Percentiles rank a stretch among this genome's conserved stretches.
Evolutionary conservation across 352 stramenopile genomes (phyloP).

Genomic region (Pseudoperonospora humuli): DNA sequence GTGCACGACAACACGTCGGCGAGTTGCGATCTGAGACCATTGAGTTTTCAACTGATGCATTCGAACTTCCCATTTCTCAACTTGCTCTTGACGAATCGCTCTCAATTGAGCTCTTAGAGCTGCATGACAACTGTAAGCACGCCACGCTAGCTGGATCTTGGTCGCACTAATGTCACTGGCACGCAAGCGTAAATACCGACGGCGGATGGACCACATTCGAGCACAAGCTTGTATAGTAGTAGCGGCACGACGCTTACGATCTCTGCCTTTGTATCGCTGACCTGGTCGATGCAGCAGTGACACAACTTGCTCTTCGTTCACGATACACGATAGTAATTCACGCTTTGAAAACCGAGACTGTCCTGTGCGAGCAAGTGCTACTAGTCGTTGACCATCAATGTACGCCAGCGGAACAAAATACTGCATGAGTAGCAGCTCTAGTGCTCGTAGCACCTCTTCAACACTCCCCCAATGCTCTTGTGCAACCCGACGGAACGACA

Average conservation of each 20-base stretch:
- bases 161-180: constrained; percentile 35
- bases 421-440: constrained; percentile 66
- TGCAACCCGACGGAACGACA: constrained; percentile 77
- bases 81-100: constrained; percentile 26
- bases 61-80: constrained; percentile 32
- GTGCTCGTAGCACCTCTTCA: constrained; percentile 53
- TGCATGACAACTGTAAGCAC: constrained; percentile 37
- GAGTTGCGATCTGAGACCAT: constrained; percentile 43
- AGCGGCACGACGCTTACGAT: constrained; percentile 52
- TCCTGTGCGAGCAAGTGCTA: constrained; percentile 62
- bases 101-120: constrained; percentile 34
- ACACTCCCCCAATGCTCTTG: constrained; percentile 82
- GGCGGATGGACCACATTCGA: constrained; percentile 49
- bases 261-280: constrained; percentile 66
- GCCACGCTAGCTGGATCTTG: constrained; percentile 57
- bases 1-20: constrained; percentile 65
- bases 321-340: constrained; percentile 74
- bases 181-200: constrained; percentile 35
- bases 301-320: constrained; percentile 84
- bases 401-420: constrained; percentile 86
- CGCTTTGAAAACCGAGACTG: constrained; percentile 33
- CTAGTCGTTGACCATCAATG: constrained; percentile 73
- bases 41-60: constrained; percentile 43
- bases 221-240: constrained; percentile 65
- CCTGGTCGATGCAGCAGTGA: constrained; percentile 55